Evolutionary conservation across 2,329 filamentous ascomycete genomes (phyloP).

Genomic region (Diaporthe destruens): DNA sequence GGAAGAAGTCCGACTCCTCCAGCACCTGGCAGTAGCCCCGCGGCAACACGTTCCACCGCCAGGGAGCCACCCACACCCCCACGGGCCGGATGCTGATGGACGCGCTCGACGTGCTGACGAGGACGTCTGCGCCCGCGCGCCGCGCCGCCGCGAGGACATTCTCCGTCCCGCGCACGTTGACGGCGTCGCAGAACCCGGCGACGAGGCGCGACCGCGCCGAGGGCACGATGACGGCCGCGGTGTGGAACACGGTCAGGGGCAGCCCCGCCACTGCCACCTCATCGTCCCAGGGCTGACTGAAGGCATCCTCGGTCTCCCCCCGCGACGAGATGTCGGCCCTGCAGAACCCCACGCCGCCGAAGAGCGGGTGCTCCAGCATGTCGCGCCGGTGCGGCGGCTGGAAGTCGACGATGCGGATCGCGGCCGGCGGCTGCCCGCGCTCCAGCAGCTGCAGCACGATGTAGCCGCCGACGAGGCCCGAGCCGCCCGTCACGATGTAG

Average conservation of each 20-base stretch:
- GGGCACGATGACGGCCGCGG: slow-evolving; percentile 59
- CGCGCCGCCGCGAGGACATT: slow-evolving; percentile 59
- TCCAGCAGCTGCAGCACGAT: slow-evolving; percentile 66
- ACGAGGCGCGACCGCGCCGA: slow-evolving; percentile 57
- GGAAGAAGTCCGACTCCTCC: slow-evolving; percentile 56
- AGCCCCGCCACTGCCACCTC: slow-evolving; percentile 55
- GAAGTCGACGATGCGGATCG: slow-evolving; percentile 68
- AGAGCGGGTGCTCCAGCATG: slow-evolving; percentile 52
- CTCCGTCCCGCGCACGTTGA: slow-evolving; percentile 61
- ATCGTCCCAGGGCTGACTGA: slow-evolving; percentile 63
- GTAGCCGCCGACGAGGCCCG: slow-evolving; percentile 68
- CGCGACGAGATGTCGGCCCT: slow-evolving; percentile 64
- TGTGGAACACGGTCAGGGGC: slow-evolving; percentile 70
- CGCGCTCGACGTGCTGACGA: slow-evolving; percentile 61
- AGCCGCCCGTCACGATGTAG: slow-evolving; percentile 55
- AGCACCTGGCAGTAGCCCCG: slow-evolving; percentile 55
- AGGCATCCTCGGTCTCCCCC: slow-evolving; percentile 58
- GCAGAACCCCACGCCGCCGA: slow-evolving; percentile 56
- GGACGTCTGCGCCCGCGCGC: slow-evolving; percentile 56
- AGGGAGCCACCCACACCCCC: slow-evolving; percentile 54
- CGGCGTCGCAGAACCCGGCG: slow-evolving; percentile 54
- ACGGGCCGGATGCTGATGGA: slow-evolving; percentile 57
- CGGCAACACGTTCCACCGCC: slow-evolving; percentile 55
- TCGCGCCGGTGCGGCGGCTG: slow-evolving; percentile 57
- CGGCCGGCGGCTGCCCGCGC: slow-evolving; percentile 62